phyloP scores from a whole-genome alignment of 1,139 yeast genomes.

The Lipomyces yarrowii region DNA sequence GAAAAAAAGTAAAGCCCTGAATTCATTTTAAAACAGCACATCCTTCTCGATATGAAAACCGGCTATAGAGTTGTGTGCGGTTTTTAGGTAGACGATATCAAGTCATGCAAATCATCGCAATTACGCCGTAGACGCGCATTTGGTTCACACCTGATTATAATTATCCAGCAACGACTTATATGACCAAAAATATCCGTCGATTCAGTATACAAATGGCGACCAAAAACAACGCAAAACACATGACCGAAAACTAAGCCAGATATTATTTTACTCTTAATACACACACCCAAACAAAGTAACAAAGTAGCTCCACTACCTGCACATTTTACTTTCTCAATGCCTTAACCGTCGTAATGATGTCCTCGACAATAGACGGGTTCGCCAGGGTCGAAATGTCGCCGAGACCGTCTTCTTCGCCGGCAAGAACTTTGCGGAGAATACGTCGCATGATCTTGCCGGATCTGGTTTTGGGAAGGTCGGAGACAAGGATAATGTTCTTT shows the following conservation, averaged over 20 bases:
- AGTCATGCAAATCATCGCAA: too few relatives aligned
- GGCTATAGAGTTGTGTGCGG: too few relatives aligned
- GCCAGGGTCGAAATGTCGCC: constrained; percentile 93
- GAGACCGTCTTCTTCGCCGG: constrained; percentile 87
- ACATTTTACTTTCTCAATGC: constrained; percentile 26
- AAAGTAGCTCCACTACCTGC: neutral
- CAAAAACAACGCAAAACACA: neutral
- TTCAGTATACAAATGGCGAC: too few relatives aligned
- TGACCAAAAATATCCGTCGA: too few relatives aligned
- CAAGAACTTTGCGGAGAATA: constrained; percentile 86
- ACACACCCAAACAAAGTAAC: neutral
- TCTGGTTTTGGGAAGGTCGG: constrained; percentile 95
- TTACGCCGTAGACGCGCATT: too few relatives aligned
- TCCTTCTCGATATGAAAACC: too few relatives aligned
- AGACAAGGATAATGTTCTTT: constrained; percentile 81
- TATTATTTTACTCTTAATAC: neutral
- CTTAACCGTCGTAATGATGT: constrained; percentile 55
- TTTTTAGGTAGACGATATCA: too few relatives aligned
- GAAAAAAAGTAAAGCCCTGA: too few relatives aligned
- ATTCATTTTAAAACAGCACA: too few relatives aligned
- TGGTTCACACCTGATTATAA: too few relatives aligned
- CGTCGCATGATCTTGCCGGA: constrained; percentile 99
- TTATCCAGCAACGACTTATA: too few relatives aligned
- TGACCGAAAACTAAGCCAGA: neutral
- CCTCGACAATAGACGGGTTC: constrained; percentile 82